Evolutionary conservation across 805 yeast species (phyloP).

Genomic region (Saturnispora mendoncae): DNA sequence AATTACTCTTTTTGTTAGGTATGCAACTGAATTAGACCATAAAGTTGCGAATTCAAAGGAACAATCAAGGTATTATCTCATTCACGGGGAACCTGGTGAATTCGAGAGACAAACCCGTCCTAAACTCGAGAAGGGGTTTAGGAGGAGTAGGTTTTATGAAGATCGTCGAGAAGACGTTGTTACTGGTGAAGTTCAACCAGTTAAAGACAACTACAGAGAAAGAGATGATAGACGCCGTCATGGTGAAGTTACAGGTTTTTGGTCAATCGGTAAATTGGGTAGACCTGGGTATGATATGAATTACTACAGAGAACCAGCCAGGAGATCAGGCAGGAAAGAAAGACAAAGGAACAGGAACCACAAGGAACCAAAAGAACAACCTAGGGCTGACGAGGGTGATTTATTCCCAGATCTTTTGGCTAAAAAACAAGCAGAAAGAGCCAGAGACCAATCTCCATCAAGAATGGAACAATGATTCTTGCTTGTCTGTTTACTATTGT

Average conservation of each 20-base stretch:
- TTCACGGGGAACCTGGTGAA: slow-evolving; percentile 62
- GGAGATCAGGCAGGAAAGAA: no score
- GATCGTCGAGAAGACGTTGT: slow-evolving; percentile 26
- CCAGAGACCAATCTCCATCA: slow-evolving; percentile 6
- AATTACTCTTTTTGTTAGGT: slow-evolving; percentile 36
- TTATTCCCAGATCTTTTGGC: slow-evolving; percentile 28
- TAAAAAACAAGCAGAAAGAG: slow-evolving; percentile 15
- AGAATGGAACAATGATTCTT: slow-evolving; percentile 2
- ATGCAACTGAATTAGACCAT: slow-evolving; percentile 43
- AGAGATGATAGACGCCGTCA: neutral
- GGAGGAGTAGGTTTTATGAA: slow-evolving; percentile 3
- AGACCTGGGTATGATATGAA: no score
- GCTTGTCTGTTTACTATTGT: neutral
- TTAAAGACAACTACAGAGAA: slow-evolving; percentile 1
- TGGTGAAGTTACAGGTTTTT: neutral
- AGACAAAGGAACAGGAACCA: slow-evolving; percentile 11
- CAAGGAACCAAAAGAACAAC: slow-evolving; percentile 10
- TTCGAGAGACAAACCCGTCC: slow-evolving; percentile 24
- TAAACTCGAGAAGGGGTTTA: slow-evolving; percentile 14
- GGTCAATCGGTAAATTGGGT: neutral
- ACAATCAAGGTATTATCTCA: slow-evolving; percentile 53
- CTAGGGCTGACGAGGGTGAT: slow-evolving; percentile 27
- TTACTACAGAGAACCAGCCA: no score
- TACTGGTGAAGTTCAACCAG: slow-evolving; percentile 23
- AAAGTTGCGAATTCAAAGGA: slow-evolving; percentile 50